phyloP scores from a whole-genome alignment of 1,284 basidiomycete genomes.

The Tilletiaria anomala region DNA sequence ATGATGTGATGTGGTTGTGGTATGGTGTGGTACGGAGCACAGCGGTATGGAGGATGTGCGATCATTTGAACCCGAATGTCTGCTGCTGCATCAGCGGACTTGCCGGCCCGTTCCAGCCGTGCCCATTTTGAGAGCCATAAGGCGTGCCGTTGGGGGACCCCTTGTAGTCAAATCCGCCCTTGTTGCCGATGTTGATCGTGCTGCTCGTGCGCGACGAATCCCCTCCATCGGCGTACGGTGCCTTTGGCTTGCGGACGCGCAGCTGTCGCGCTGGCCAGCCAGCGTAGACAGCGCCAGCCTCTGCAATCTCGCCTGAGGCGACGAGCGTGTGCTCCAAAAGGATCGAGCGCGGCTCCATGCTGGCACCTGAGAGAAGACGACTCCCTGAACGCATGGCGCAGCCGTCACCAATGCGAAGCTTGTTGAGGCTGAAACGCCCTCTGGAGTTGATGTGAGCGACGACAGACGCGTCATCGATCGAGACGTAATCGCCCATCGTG shows the following conservation, averaged over 20 bases:
- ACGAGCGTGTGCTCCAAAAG: slow-evolving; percentile 38
- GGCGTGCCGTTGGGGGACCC: no score
- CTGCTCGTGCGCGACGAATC: neutral
- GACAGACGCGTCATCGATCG: slow-evolving; percentile 36
- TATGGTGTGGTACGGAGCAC: no score
- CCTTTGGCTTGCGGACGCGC: slow-evolving; percentile 11
- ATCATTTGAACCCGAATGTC: no score
- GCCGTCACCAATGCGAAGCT: slow-evolving; percentile 35
- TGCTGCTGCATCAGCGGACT: no score
- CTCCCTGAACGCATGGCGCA: slow-evolving; percentile 36
- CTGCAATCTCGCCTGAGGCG: slow-evolving; percentile 38
- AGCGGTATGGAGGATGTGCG: no score
- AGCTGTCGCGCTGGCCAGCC: slow-evolving; percentile 36
- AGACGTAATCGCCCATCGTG: slow-evolving; percentile 34
- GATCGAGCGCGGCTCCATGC: slow-evolving; percentile 38
- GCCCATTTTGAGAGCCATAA: no score
- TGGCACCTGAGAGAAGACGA: slow-evolving; percentile 34
- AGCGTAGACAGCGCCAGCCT: slow-evolving; percentile 35
- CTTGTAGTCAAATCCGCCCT: no score
- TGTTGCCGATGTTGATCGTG: neutral
- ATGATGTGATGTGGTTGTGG: no score
- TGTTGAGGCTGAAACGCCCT: slow-evolving; percentile 37
- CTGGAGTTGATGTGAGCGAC: slow-evolving; percentile 40
- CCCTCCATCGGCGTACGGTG: no score
- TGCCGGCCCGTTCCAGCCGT: no score